Evolutionary conservation across 1,284 basidiomycete genomes (phyloP).

Genomic region (Ceratorhiza oryzae-sativae): DNA sequence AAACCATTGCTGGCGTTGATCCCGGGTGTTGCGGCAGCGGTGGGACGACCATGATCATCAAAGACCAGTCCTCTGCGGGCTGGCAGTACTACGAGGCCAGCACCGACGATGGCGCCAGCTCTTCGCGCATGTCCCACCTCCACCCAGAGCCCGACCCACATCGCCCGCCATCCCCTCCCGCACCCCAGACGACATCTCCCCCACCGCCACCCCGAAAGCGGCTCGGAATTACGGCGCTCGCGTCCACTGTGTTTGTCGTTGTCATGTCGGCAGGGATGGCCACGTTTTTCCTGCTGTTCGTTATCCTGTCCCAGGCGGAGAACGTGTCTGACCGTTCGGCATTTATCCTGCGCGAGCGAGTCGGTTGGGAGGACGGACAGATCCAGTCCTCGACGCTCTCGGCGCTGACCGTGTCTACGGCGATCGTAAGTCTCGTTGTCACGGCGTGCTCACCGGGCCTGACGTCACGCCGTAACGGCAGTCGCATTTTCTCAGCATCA

Average conservation of each 20-base stretch:
- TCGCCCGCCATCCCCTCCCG: constrained; percentile 15
- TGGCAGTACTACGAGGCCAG: constrained; percentile 38
- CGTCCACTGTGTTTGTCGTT: constrained; percentile 14
- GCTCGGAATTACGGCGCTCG: constrained; percentile 17
- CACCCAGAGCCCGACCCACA: constrained; percentile 27
- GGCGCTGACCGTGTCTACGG: constrained; percentile 26
- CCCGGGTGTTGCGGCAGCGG: constrained; percentile 25
- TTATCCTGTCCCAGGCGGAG: constrained; percentile 16
- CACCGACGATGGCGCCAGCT: constrained; percentile 37
- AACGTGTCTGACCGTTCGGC: constrained; percentile 10
- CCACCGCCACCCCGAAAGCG: constrained; percentile 9
- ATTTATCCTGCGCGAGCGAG: constrained; percentile 24
- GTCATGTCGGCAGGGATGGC: constrained; percentile 28
- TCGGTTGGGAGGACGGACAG: neutral
- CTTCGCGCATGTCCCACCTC: constrained; percentile 26
- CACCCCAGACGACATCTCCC: constrained; percentile 1
- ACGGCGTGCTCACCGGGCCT: neutral
- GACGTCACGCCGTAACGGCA: constrained; percentile 21
- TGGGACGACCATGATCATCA: constrained; percentile 29
- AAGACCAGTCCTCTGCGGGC: constrained; percentile 37
- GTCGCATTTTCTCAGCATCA: constrained; percentile 38
- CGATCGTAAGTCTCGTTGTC: constrained; percentile 12
- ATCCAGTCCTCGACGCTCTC: constrained; percentile 19
- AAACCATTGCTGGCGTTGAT: constrained; percentile 32
- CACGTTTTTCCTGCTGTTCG: constrained; percentile 25